These are phyloP conservation scores for Kokia cookei DNA, from an alignment of 441 rosid genomes.

Conservation along the genomic window DNA sequence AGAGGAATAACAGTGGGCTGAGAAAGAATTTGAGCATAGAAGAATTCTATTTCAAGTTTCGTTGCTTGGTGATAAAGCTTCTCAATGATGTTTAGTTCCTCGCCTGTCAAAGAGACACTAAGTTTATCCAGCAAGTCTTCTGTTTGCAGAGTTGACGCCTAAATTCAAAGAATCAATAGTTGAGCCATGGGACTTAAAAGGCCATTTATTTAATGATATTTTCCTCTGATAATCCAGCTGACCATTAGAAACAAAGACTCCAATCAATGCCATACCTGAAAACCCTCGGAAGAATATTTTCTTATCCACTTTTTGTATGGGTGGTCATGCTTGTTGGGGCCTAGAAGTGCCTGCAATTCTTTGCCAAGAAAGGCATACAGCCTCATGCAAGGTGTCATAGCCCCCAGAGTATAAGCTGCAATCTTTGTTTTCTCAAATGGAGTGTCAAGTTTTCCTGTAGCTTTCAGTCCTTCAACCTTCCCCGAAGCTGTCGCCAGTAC, in stretches of 20 bases:
- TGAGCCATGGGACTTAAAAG: conserved; percentile 23
- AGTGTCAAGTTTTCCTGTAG: conserved; percentile 78
- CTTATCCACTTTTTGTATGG: conserved; percentile 86
- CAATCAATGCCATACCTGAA: conserved; percentile 48
- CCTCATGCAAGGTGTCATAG: conserved; percentile 92
- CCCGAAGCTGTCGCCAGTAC: conserved; percentile 91
- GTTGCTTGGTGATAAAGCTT: conserved; percentile 91
- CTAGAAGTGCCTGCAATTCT: conserved; percentile 45
- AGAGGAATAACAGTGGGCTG: conserved; percentile 75
- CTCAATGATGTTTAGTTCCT: conserved; percentile 85
- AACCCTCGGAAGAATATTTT: conserved; percentile 56
- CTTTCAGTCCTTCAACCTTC: conserved; percentile 82
- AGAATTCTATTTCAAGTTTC: conserved; percentile 90
- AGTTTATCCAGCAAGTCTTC: conserved; percentile 95
- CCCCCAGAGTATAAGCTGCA: conserved; percentile 86
- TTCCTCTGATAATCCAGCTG: conserved; percentile 16
- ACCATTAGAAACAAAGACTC: background rate
- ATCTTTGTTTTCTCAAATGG: conserved; percentile 89
- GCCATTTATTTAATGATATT: conserved; percentile 15
- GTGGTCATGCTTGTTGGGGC: conserved; percentile 37
- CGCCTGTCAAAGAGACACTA: conserved; percentile 84
- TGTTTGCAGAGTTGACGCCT: conserved; percentile 81
- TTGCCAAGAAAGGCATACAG: conserved; percentile 77
- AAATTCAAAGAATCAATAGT: conserved; percentile 26
- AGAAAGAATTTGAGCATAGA: conserved; percentile 61